Conservation (phyloP, 768 basidiomycete species). For the Asterophora parasitica region DNA sequence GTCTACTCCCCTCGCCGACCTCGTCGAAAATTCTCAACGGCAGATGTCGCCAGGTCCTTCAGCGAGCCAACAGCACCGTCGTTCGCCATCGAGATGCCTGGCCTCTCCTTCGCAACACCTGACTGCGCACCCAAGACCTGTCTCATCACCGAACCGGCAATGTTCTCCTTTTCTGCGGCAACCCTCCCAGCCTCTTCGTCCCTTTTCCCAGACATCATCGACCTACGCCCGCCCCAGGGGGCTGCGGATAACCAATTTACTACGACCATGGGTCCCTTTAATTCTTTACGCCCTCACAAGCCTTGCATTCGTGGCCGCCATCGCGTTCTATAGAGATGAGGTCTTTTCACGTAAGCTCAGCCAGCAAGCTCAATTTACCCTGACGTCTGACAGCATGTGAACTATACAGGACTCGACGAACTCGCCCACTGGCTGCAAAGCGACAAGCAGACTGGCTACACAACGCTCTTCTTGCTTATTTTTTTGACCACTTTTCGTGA, state of each 20-base stretch:
- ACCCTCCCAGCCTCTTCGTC: slow-evolving; percentile 14
- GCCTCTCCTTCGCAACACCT: slow-evolving; percentile 7
- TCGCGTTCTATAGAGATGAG: slow-evolving; percentile 78
- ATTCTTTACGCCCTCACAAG: slow-evolving; percentile 74
- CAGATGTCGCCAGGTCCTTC: slow-evolving; percentile 10
- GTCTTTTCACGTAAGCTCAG: slow-evolving; percentile 69
- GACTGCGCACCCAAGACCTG: slow-evolving; percentile 3
- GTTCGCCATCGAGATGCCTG: slow-evolving; percentile 1
- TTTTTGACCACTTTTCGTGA: slow-evolving; percentile 85
- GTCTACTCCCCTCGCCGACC: slow-evolving; percentile 22
- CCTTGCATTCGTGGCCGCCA: slow-evolving; percentile 72
- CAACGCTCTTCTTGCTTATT: slow-evolving; percentile 76
- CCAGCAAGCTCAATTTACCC: background rate
- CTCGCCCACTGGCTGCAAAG: slow-evolving; percentile 74
- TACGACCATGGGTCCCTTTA: slow-evolving; percentile 75
- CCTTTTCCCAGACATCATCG: slow-evolving; percentile 17
- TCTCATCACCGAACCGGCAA: slow-evolving; percentile 11
- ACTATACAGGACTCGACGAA: slow-evolving; percentile 65
- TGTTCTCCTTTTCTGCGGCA: slow-evolving; percentile 17
- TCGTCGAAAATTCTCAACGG: slow-evolving; percentile 14
- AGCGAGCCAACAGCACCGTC: slow-evolving; percentile 6
- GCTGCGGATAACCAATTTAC: slow-evolving; percentile 50
- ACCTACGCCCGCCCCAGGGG: slow-evolving; percentile 42
- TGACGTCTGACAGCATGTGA: background rate
- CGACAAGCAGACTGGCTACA: slow-evolving; percentile 69